Base-by-base conservation (phyloP, 2,329 filamentous ascomycete genomes). In the Lasiodiplodia hormozganensis region DNA sequence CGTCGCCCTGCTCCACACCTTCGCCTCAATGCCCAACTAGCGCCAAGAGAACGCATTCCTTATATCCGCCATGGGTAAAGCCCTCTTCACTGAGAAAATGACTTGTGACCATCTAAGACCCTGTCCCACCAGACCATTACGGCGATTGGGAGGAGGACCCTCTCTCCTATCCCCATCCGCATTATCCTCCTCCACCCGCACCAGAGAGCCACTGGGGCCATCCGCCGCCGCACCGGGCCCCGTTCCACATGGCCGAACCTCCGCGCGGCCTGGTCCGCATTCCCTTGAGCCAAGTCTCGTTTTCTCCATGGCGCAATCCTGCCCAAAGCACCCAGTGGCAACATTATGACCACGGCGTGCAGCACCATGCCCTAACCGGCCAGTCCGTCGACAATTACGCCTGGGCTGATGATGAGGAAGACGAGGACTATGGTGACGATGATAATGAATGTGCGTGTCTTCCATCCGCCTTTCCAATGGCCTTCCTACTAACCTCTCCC, bases 41-140 rank as follows among this genome's bases (percentile, higher is more conserved):
- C 47, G 28, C 60, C 47, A 25, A 6, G 18, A 21, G 34, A n/a
- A 23, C 38, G 2, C 53, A 34, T 52, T 47, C 36, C 60, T 52
- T 64, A 64, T 64, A 64, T 64, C 60, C 60, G 47, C 47, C 60
- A 64, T 64, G 60, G 60, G 60, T 64, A 64, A 64, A 25, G 8
- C 60, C 25, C 28, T 38, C 28, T 28, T 51, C 14, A 18, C 21
- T 18, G 43, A 47, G 43, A 16, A 11, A 21, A 40, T 64, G 60
- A 25, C 60, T 34, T 36, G 60, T 34, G 18, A 52, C 51, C 31
- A 52, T 52, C 60, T 64, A 64, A 64, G 60, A 64, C 60, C 18
- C 60, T 38, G 60, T 52, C 60, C 52, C 60, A 21, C 40, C 60
- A 64, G 60, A 51, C 7, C 16, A 18, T 7, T 47, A 47, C 43